Evolutionary conservation across 345 rosid genomes (phyloP), one percentile per base, ranked within the genome.

Genomic region (Mallotus nudiflorus): DNA sequence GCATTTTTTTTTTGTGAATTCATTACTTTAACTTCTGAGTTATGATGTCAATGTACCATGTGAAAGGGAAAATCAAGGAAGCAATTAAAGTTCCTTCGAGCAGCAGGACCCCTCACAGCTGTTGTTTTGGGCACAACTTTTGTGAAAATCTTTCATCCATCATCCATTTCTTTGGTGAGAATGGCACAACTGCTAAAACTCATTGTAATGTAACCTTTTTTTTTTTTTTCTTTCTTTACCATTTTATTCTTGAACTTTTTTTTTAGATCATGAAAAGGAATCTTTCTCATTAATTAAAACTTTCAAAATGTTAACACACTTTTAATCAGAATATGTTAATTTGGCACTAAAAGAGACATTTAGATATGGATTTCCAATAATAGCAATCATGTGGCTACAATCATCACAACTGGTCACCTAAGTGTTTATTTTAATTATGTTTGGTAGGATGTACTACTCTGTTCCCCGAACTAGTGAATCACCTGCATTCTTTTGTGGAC

Each of bases 91-190:
- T 90, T 90, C 74, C 86, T 95, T 44, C 86, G 89, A 78, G 96
- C 96, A 49, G 93, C 93, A 49, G 99, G 96, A 9, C 99, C 99
- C 55, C 85, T 95, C 63, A 92, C 99, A 55, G 99, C 86, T 28
- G 94, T 95, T 19, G 84, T 95, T 76, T 72, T 88, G 56, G 97
- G 98, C 72, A 92, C 97, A 69, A 80, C 89, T 74, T 63, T 92
- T 80, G 98, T 82, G 70, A 92, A 92, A 88, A 82, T 90, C 67
- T 89, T 81, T 78, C 84, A 90, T 74, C 91, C 91, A 48, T 78
- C 98, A 44, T 85, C 98, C 29, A 90, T 95, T 77, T 76, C 94
- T 67, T 87, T 95, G 97, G 98, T 95, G 65, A 87, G 89, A 77
- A 71, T 37, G 20, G 73, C 53, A 63, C 67, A 59, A 52, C 13